Evolutionary conservation across 1,284 basidiomycete species (phyloP).

Genomic region (Pyrrhoderma lamaoense): DNA sequence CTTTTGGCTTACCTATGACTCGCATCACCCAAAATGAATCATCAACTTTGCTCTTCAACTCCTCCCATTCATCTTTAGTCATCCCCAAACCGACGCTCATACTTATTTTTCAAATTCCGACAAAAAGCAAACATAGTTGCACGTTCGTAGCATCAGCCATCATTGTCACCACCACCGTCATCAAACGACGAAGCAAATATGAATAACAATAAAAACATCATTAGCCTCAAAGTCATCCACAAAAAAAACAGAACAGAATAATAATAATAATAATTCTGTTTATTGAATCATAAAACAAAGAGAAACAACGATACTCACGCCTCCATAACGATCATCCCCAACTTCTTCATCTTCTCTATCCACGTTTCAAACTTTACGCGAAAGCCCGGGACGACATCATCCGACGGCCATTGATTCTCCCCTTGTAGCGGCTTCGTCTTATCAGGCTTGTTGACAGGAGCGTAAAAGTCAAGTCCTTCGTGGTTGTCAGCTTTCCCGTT

Average conservation of each 20-base stretch:
- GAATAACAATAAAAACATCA: conserved; percentile 2
- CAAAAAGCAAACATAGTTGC: not conserved
- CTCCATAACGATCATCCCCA: conserved; percentile 74
- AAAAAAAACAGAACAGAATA: not conserved
- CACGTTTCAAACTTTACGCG: conserved; percentile 57
- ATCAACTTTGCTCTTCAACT: conserved; percentile 58
- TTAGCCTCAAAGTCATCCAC: not conserved
- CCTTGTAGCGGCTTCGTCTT: conserved; percentile 68
- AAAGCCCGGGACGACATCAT: conserved; percentile 41
- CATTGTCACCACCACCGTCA: too few relatives aligned
- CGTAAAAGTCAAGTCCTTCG: conserved; percentile 79
- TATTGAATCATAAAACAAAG: not conserved
- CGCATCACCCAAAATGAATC: conserved; percentile 87
- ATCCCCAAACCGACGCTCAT: conserved; percentile 77
- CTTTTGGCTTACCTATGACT: conserved; percentile 52
- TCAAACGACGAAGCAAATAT: not conserved
- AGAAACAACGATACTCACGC: conserved; percentile 43
- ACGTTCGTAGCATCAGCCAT: too few relatives aligned
- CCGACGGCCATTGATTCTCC: conserved; percentile 73
- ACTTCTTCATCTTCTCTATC: conserved; percentile 74
- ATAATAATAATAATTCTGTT: too few relatives aligned
- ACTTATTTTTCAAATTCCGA: conserved; percentile 29
- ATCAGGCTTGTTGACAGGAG: conserved; percentile 61
- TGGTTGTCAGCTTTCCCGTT: conserved; percentile 80
- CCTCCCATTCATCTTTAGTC: conserved; percentile 60